Base-by-base conservation (phyloP, 176 grass and related monocot genomes). In the Musa beccarii region DNA sequence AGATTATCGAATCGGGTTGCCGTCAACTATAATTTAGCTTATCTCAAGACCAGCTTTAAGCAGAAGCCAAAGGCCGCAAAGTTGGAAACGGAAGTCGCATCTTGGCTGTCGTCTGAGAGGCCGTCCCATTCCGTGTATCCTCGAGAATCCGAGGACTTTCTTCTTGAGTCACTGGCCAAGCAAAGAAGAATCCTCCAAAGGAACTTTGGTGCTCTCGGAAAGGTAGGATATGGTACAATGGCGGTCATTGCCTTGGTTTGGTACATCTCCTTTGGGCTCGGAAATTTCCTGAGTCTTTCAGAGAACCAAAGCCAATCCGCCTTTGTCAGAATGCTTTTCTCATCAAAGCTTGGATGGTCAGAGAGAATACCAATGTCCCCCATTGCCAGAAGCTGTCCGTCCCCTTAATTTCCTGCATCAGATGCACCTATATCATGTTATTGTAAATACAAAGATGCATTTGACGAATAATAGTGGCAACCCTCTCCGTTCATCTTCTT, bases 321-420 rank as follows among this genome's bases (percentile, higher is more conserved):
- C 51, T 59, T 21, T 34, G 13, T 50, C 66, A 77, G 23, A 63
- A 69, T 72, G 25, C 76, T 8, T 66, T 87, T 86, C 87, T 70
- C 81, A 84, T 62, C 64, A 96, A 74, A 78, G 87, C 79, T 78
- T 85, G 89, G 71, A 84, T 81, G 53, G 84, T 84, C 70, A 90
- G 53, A 78, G 83, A 76, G 85, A 84, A 67, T 69, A 80, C n/a
- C 53, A 89, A 14, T 23, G 76, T 80, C 75, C 34, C 34, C 34
- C 83, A 84, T 19, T 83, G 52, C 17, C 86, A 88, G 9, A 85
- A 54, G 63, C 63, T 66, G 52, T 52, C 59, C 23, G 81, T 75
- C 66, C 75, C 86, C 28, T 76, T 85, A 79, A 73, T 79, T 80
- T 85, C 90, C 93, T 97, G 86, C 21, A 17, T 17, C 68, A 84